Percentiles rank a stretch among this genome's conserved stretches.
Evolutionary conservation across 2,329 filamentous ascomycete species (phyloP).

Genomic region (Beauveria scarabaeidicola): DNA sequence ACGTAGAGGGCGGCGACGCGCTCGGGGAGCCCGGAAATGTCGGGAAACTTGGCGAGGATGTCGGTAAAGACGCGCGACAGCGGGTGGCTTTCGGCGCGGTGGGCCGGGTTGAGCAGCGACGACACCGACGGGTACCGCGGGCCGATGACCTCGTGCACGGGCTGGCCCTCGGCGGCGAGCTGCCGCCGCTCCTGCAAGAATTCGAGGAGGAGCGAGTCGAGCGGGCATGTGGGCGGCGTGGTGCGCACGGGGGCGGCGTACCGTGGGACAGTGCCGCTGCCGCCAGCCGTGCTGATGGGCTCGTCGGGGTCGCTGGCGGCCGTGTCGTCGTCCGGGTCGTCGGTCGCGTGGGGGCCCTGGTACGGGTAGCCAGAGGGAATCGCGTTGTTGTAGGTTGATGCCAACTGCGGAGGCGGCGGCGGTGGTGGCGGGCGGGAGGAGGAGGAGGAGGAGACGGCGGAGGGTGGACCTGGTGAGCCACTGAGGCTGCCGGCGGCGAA

Average conservation of each 20-base stretch:
- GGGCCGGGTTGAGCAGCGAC: slow-evolving; percentile 64
- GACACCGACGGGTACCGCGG: slow-evolving; percentile 74
- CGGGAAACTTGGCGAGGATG: slow-evolving; percentile 75
- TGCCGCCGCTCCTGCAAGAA: slow-evolving; percentile 64
- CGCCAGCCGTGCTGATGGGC: background rate
- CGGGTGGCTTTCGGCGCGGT: slow-evolving; percentile 57
- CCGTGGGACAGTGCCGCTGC: slow-evolving; percentile 10
- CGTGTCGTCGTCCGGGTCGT: background rate
- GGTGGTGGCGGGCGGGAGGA: background rate
- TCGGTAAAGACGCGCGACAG: slow-evolving; percentile 80
- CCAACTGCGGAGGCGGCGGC: background rate
- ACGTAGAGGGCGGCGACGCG: slow-evolving; percentile 73
- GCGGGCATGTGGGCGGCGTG: slow-evolving; percentile 59
- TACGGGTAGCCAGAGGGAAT: background rate
- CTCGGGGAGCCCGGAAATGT: slow-evolving; percentile 69
- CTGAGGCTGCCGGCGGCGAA: background rate
- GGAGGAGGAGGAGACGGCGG: background rate
- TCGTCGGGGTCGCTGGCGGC: slow-evolving; percentile 3
- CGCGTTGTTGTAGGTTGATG: background rate
- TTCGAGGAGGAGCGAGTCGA: slow-evolving; percentile 72
- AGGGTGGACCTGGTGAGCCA: background rate
- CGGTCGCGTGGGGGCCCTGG: background rate
- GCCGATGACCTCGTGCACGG: slow-evolving; percentile 58
- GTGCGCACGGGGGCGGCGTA: slow-evolving; percentile 44
- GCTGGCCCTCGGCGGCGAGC: slow-evolving; percentile 56